Evolutionary conservation across 306 rosid genomes (phyloP).

Genomic region (Geum urbanum): DNA sequence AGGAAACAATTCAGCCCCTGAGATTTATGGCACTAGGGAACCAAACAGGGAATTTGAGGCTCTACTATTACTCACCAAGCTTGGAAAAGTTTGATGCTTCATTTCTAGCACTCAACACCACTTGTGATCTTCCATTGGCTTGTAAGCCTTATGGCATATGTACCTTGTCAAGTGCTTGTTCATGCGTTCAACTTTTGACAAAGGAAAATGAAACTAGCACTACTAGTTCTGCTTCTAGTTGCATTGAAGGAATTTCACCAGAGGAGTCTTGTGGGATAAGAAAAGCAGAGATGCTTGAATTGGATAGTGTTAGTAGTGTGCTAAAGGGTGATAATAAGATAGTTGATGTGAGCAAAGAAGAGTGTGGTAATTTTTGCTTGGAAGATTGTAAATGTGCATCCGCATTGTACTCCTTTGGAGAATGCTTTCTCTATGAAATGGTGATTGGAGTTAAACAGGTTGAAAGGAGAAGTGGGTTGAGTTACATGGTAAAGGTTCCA

Average conservation of each 20-base stretch:
- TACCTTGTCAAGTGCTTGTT: constrained; percentile 68
- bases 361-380: constrained; percentile 55
- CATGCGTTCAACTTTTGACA: constrained; percentile 45
- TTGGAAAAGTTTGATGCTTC: constrained; percentile 57
- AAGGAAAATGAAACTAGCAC: constrained; percentile 20
- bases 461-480: constrained; percentile 40
- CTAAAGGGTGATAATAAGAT: constrained; percentile 32
- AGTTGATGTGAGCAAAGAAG: constrained; percentile 50
- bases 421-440: constrained; percentile 52
- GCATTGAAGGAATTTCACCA: constrained; percentile 32
- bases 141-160: constrained; percentile 78
- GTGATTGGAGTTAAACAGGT: constrained; percentile 72
- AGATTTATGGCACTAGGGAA: constrained; percentile 71
- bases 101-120: constrained; percentile 69
- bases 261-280: constrained; percentile 37
- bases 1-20: constrained; percentile 32
- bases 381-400: constrained; percentile 69
- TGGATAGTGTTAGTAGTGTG: constrained; percentile 56
- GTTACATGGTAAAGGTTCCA: constrained; percentile 70
- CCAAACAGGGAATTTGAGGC: constrained; percentile 74
- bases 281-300: constrained; percentile 53
- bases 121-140: constrained; percentile 84
- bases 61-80: constrained; percentile 56
- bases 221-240: constrained; percentile 14
- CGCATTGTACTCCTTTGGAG: constrained; percentile 40